These are phyloP conservation scores for Amanita rubescens DNA, from an alignment of 768 basidiomycete species.

Conservation along the genomic window DNA sequence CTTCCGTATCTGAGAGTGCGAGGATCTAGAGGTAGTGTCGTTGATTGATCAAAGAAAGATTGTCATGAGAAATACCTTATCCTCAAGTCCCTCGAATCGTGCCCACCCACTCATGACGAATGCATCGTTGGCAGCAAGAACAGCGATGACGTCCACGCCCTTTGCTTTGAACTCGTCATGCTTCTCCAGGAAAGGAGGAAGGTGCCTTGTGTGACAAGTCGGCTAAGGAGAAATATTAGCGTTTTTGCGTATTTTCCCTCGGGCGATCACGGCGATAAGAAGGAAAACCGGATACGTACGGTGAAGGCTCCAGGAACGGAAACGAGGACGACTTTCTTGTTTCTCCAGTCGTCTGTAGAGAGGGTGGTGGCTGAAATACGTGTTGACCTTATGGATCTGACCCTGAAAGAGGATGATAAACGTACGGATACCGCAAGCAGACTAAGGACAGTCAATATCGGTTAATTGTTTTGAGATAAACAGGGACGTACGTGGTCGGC, in stretches of 20 bases:
- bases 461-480: constrained; percentile 10
- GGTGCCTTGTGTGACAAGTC: constrained; percentile 59
- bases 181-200: constrained; percentile 59
- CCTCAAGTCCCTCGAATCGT: constrained; percentile 50
- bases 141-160: constrained; percentile 66
- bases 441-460: constrained; percentile 22
- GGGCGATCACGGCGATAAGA: not conserved
- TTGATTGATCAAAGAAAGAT: not conserved
- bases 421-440: constrained; percentile 62
- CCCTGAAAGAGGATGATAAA: constrained; percentile 7
- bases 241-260: constrained; percentile 2
- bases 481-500: constrained; percentile 44
- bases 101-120: constrained; percentile 69
- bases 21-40: constrained; percentile 57
- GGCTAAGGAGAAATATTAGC: constrained; percentile 38
- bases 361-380: constrained; percentile 39
- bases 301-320: constrained; percentile 80
- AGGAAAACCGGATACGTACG: constrained; percentile 33
- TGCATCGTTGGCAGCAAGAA: constrained; percentile 73
- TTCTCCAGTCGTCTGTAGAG: constrained; percentile 61
- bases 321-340: constrained; percentile 76
- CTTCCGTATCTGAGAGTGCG: constrained; percentile 47
- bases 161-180: constrained; percentile 72
- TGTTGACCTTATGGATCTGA: not conserved
- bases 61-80: constrained; percentile 64